Evolutionary conservation across 805 yeast species (phyloP).

Genomic region (Yamadazyma tumulicola): DNA sequence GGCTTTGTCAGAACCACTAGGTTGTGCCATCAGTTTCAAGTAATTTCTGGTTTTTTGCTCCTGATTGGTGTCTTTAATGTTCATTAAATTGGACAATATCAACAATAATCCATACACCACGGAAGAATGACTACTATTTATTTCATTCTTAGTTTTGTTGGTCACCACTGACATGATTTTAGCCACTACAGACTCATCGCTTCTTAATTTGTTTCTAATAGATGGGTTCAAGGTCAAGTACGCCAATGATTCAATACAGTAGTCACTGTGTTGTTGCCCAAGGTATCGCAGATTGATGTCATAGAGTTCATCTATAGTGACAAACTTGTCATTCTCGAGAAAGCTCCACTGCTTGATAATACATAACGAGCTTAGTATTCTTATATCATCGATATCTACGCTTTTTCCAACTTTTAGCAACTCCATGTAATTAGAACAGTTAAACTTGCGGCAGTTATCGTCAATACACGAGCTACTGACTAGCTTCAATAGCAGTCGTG

Average conservation of each 20-base stretch:
- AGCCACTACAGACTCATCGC: conserved; percentile 16
- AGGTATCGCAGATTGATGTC: conserved; percentile 12
- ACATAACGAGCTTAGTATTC: conserved; percentile 40
- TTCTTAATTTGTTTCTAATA: conserved; percentile 31
- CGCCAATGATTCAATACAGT: conserved; percentile 46
- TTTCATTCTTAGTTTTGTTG: not conserved
- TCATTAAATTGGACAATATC: conserved; percentile 38
- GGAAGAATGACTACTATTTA: conserved; percentile 15
- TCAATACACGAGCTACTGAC: conserved; percentile 44
- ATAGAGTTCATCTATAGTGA: conserved; percentile 25
- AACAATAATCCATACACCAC: conserved; percentile 39
- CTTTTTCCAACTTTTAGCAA: conserved; percentile 28
- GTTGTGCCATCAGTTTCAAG: conserved; percentile 34
- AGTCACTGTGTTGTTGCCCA: conserved; percentile 5
- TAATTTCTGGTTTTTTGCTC: conserved; percentile 30
- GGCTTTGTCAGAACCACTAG: conserved; percentile 19
- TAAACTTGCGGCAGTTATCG: conserved; percentile 46
- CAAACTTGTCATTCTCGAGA: conserved; percentile 14
- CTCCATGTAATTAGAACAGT: conserved; percentile 42
- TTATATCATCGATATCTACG: conserved; percentile 21
- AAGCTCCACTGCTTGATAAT: conserved; percentile 58
- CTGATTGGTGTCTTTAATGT: conserved; percentile 22
- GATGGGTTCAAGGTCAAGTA: conserved; percentile 40
- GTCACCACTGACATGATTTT: conserved; percentile 2
- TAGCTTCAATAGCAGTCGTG: conserved; percentile 6